Evolutionary conservation across 257 asterid genomes (phyloP).

Genomic region (Primulina tabacum): DNA sequence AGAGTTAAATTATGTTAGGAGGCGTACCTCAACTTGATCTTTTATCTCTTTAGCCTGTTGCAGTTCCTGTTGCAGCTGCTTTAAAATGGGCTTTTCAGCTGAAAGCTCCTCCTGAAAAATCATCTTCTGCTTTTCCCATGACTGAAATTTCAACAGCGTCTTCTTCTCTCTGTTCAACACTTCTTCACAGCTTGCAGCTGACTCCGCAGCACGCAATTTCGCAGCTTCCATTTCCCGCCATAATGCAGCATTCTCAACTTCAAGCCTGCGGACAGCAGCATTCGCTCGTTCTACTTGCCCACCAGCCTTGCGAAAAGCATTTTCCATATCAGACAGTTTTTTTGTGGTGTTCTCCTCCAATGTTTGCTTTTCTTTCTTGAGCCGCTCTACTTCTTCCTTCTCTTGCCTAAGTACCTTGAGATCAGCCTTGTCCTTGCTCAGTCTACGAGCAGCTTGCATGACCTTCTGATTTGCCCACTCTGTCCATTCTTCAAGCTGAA

Average conservation of each 20-base stretch:
- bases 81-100: slow-evolving; percentile 49
- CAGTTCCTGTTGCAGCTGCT: slow-evolving; percentile 50
- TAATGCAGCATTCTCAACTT: slow-evolving; percentile 57
- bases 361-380: slow-evolving; percentile 75
- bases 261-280: slow-evolving; percentile 71
- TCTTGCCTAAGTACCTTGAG: slow-evolving; percentile 86
- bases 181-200: slow-evolving; percentile 78
- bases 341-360: slow-evolving; percentile 77
- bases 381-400: slow-evolving; percentile 86
- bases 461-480: slow-evolving; percentile 99
- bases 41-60: slow-evolving; percentile 54
- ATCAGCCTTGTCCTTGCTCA: slow-evolving; percentile 85
- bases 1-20: slow-evolving; percentile 4
- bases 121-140: slow-evolving; percentile 88
- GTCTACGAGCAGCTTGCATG: slow-evolving; percentile 93
- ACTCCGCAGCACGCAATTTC: slow-evolving; percentile 59
- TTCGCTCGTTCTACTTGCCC: slow-evolving; percentile 83
- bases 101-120: slow-evolving; percentile 71
- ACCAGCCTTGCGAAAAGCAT: slow-evolving; percentile 71
- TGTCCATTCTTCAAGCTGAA: slow-evolving; percentile 93
- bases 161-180: slow-evolving; percentile 74
- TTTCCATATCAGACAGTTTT: slow-evolving; percentile 84
- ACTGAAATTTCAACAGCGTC: slow-evolving; percentile 59
- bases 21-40: slow-evolving; percentile 75
- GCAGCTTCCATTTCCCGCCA: slow-evolving; percentile 88